These are phyloP conservation scores for Strobilomyces echinocephalus DNA, from an alignment of 768 basidiomycete species.

Conservation along the genomic window DNA sequence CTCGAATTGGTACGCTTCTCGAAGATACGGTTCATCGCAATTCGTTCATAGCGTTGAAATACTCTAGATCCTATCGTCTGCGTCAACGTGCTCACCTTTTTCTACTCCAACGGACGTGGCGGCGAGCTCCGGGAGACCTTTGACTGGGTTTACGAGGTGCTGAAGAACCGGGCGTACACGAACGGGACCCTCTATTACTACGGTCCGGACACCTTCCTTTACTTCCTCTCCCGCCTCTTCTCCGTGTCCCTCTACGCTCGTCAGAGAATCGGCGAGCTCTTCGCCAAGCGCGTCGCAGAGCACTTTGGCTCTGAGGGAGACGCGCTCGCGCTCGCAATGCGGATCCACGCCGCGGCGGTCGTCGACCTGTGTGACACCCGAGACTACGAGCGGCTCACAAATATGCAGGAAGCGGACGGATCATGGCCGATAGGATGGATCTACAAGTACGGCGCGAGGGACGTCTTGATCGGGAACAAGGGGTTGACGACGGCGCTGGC, in stretches of 20 bases:
- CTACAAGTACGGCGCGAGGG: slow-evolving; percentile 8
- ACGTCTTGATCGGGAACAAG: slow-evolving; percentile 12
- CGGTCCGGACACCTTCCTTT: slow-evolving; percentile 16
- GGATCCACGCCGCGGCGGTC: slow-evolving; percentile 7
- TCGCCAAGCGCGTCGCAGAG: slow-evolving; percentile 13
- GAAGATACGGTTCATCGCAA: not conserved
- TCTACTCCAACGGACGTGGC: slow-evolving; percentile 18
- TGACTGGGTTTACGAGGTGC: slow-evolving; percentile 15
- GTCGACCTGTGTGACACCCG: slow-evolving; percentile 12
- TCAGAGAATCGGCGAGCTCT: slow-evolving; percentile 8
- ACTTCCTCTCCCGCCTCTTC: slow-evolving; percentile 20
- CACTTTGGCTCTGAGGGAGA: slow-evolving; percentile 17
- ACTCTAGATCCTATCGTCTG: slow-evolving; percentile 17
- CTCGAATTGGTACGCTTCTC: slow-evolving; percentile 18
- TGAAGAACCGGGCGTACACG: slow-evolving; percentile 21
- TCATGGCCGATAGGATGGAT: slow-evolving; percentile 23
- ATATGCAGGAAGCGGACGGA: slow-evolving; percentile 18
- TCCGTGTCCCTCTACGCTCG: slow-evolving; percentile 18
- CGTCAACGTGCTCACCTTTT: slow-evolving; percentile 18
- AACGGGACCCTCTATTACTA: slow-evolving; percentile 19
- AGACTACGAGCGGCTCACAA: slow-evolving; percentile 12
- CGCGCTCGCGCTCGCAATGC: slow-evolving; percentile 18
- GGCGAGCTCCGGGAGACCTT: slow-evolving; percentile 18
- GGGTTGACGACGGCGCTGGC: slow-evolving; percentile 22
- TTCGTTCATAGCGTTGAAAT: not conserved